A percentile compares a stretch with the other conserved stretches of the same genome.
These are phyloP conservation scores for Mycena rosella DNA, from an alignment of 768 basidiomycete genomes.

Conservation along the genomic window DNA sequence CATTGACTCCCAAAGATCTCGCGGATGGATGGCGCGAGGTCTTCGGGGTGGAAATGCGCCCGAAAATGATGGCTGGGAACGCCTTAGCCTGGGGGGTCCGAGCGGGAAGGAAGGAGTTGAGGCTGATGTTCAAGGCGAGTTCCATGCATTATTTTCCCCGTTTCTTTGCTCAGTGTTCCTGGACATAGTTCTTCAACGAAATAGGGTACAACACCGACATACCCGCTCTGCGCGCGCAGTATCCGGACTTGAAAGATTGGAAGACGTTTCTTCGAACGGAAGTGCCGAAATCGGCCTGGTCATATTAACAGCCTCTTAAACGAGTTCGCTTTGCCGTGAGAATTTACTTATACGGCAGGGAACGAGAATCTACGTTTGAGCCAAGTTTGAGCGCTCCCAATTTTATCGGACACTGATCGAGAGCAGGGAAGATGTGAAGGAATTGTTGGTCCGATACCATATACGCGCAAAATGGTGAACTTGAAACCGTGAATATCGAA, in stretches of 20 bases:
- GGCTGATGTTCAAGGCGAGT: slow-evolving; percentile 30
- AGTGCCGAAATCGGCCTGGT: background rate
- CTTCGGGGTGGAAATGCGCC: slow-evolving; percentile 23
- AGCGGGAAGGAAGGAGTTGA: slow-evolving; percentile 20
- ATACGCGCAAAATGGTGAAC: no score
- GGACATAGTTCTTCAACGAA: slow-evolving; percentile 29
- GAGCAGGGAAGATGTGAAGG: no score
- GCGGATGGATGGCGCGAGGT: slow-evolving; percentile 32
- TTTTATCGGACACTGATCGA: no score
- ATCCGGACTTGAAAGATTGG: slow-evolving; percentile 25
- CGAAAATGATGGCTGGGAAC: slow-evolving; percentile 4
- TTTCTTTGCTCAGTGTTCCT: background rate
- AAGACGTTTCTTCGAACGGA: slow-evolving; percentile 22
- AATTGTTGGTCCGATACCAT: no score
- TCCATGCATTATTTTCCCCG: no score
- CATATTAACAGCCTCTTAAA: no score
- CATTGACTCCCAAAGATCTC: slow-evolving; percentile 14
- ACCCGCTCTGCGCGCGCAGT: slow-evolving; percentile 21
- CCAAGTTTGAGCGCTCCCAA: no score
- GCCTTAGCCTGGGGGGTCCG: slow-evolving; percentile 18
- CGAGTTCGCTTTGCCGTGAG: no score
- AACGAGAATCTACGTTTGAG: no score
- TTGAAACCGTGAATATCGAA: no score
- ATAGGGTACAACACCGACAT: slow-evolving; percentile 20
- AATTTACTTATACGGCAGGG: no score